These are phyloP conservation scores for Articulospora tetracladia DNA, from an alignment of 495 filamentous ascomycete species.

Conservation along the genomic window DNA sequence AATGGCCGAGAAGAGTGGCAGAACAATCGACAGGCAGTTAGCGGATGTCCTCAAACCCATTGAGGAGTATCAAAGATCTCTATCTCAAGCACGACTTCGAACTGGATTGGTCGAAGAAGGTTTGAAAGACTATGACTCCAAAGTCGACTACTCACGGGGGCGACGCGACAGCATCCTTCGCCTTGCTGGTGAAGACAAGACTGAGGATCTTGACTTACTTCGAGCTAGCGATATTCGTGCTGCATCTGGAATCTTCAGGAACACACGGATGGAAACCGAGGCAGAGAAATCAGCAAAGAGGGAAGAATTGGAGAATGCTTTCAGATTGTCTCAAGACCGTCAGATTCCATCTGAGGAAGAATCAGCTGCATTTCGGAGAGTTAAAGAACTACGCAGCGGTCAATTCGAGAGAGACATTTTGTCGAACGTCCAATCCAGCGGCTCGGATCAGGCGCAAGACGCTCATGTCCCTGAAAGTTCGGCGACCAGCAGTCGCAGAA, in stretches of 20 bases:
- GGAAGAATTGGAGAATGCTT: constrained; percentile 31
- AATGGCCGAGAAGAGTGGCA: neutral
- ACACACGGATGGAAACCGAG: constrained; percentile 25
- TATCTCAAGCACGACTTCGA: neutral
- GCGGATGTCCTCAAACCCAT: neutral
- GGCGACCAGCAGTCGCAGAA: neutral
- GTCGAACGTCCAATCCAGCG: constrained; percentile 7
- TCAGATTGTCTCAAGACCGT: constrained; percentile 5
- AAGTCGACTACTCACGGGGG: constrained; percentile 2
- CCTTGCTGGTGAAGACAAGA: constrained; percentile 13
- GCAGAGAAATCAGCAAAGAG: constrained; percentile 25
- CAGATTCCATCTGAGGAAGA: constrained; percentile 17
- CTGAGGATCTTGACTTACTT: constrained; percentile 40
- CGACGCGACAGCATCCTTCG: neutral
- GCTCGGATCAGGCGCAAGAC: neutral
- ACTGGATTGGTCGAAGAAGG: constrained; percentile 4
- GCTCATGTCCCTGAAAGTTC: neutral
- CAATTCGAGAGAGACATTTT: constrained; percentile 11
- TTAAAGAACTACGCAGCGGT: neutral
- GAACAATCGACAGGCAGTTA: neutral
- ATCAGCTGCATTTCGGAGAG: constrained; percentile 15
- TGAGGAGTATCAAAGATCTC: neutral
- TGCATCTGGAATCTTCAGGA: constrained; percentile 30
- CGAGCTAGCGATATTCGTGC: constrained; percentile 47
- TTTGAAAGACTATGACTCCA: constrained; percentile 15